A percentile compares a stretch with the other conserved stretches of the same genome.
These are phyloP conservation scores for Beauveria caledonica DNA, from an alignment of 2,329 filamentous ascomycete species.

Conservation along the genomic window DNA sequence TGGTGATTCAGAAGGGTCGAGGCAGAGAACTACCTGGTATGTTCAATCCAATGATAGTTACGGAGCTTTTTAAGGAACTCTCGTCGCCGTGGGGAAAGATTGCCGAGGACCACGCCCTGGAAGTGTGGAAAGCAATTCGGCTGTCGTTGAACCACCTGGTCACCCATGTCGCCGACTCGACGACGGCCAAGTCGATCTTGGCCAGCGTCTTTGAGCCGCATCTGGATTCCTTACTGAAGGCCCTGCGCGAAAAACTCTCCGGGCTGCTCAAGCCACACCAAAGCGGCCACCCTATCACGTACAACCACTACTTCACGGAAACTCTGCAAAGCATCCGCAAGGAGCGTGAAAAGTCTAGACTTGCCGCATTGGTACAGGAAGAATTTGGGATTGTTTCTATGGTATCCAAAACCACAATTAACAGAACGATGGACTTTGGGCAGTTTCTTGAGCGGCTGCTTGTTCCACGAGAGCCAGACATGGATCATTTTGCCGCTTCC, in stretches of 20 bases:
- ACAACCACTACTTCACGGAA: slow-evolving; percentile 2
- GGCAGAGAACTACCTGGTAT: slow-evolving; percentile 49
- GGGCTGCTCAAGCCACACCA: slow-evolving; percentile 25
- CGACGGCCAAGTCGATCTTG: slow-evolving; percentile 13
- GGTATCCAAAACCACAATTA: background rate
- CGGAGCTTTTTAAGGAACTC: slow-evolving; percentile 52
- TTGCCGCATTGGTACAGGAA: background rate
- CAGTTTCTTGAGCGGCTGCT: background rate
- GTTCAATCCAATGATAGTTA: slow-evolving; percentile 51
- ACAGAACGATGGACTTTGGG: background rate
- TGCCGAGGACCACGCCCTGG: slow-evolving; percentile 21
- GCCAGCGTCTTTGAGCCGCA: slow-evolving; percentile 14
- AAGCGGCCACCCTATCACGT: slow-evolving; percentile 1
- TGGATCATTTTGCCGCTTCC: slow-evolving; percentile 22
- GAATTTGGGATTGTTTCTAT: background rate
- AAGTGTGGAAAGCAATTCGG: slow-evolving; percentile 13
- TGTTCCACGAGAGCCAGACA: slow-evolving; percentile 15
- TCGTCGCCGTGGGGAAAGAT: slow-evolving; percentile 44
- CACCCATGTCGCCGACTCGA: slow-evolving; percentile 14
- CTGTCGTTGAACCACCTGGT: slow-evolving; percentile 11
- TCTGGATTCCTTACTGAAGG: slow-evolving; percentile 15
- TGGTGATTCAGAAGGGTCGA: slow-evolving; percentile 20
- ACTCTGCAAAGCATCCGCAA: background rate
- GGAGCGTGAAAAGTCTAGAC: background rate
- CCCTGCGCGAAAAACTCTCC: slow-evolving; percentile 25